Evolutionary conservation across 345 rosid genomes (phyloP).

Genomic region (Linum trigynum): DNA sequence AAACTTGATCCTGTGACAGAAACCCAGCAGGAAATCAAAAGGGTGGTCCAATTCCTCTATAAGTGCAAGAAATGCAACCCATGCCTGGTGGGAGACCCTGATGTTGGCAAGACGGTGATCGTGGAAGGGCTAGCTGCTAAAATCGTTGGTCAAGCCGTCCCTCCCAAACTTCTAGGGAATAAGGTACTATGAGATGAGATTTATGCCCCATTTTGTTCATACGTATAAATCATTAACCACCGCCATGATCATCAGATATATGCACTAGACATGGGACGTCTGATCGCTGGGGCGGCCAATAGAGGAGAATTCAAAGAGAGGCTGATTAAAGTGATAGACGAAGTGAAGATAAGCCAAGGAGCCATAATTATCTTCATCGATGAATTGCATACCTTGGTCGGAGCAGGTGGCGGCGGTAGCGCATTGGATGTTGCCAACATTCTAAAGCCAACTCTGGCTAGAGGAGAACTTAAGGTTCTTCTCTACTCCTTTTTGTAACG

Average conservation of each 20-base stretch:
- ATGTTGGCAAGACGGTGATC: constrained; percentile 28
- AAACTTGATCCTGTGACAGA: constrained; percentile 19
- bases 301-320: constrained; percentile 25
- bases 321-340: constrained; percentile 15
- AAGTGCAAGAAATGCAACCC: constrained; percentile 25
- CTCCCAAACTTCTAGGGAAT: constrained; percentile 13
- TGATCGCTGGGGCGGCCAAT: constrained; percentile 16
- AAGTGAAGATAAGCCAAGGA: constrained; percentile 18
- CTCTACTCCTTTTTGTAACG: no score
- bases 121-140: constrained; percentile 20
- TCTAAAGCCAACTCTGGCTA: constrained; percentile 27
- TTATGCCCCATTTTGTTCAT: no score
- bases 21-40: constrained; percentile 6
- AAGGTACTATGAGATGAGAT: constrained; percentile 7
- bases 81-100: constrained; percentile 26
- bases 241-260: constrained; percentile 11
- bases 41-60: constrained; percentile 15
- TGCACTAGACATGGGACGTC: constrained; percentile 24
- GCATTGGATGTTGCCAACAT: constrained; percentile 32
- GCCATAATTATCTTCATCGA: constrained; percentile 28
- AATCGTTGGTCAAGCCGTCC: constrained; percentile 8
- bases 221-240: no score
- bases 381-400: constrained; percentile 25
- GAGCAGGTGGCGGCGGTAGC: constrained; percentile 13
- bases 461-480: constrained; percentile 22